Conservation (phyloP, 345 rosid species). For the Lepidium aucheri region DNA sequence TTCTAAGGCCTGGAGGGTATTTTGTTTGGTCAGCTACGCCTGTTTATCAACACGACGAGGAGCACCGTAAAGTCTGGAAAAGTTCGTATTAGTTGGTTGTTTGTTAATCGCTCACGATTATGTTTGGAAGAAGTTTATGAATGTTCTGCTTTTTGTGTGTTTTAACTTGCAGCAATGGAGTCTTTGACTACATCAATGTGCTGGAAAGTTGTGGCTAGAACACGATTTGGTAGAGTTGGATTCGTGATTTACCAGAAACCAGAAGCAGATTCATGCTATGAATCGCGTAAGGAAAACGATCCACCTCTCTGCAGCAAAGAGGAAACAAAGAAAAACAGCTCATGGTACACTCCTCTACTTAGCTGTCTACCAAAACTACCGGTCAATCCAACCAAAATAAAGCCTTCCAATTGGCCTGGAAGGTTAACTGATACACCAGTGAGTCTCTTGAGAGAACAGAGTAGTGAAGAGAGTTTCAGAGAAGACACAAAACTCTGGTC, state of each 20-base stretch:
- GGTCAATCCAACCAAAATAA: slow-evolving; percentile 24
- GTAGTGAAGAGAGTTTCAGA: slow-evolving; percentile 24
- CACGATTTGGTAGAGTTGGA: slow-evolving; percentile 55
- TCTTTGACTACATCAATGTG: slow-evolving; percentile 66
- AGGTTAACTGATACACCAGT: slow-evolving; percentile 57
- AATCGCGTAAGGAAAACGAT: slow-evolving; percentile 32
- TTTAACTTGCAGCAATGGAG: slow-evolving; percentile 55
- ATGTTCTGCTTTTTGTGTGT: background rate
- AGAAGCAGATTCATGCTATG: slow-evolving; percentile 56
- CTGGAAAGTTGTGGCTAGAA: slow-evolving; percentile 71
- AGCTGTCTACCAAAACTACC: slow-evolving; percentile 58
- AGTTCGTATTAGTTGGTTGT: slow-evolving; percentile 30
- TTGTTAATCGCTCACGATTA: background rate
- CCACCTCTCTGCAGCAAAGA: slow-evolving; percentile 60
- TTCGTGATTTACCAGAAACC: slow-evolving; percentile 85
- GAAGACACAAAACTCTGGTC: slow-evolving; percentile 71
- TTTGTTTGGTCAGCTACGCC: slow-evolving; percentile 98
- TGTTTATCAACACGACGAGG: slow-evolving; percentile 56
- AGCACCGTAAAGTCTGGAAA: slow-evolving; percentile 63
- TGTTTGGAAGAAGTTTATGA: background rate
- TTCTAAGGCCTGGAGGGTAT: slow-evolving; percentile 89
- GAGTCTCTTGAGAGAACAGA: slow-evolving; percentile 29
- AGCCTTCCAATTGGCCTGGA: slow-evolving; percentile 76
- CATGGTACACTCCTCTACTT: slow-evolving; percentile 70
- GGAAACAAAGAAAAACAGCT: slow-evolving; percentile 25